Evolutionary conservation across 2,329 filamentous ascomycete genomes (phyloP), one percentile per base, ranked within the genome.

Genomic region (Ascosphaera apis): DNA sequence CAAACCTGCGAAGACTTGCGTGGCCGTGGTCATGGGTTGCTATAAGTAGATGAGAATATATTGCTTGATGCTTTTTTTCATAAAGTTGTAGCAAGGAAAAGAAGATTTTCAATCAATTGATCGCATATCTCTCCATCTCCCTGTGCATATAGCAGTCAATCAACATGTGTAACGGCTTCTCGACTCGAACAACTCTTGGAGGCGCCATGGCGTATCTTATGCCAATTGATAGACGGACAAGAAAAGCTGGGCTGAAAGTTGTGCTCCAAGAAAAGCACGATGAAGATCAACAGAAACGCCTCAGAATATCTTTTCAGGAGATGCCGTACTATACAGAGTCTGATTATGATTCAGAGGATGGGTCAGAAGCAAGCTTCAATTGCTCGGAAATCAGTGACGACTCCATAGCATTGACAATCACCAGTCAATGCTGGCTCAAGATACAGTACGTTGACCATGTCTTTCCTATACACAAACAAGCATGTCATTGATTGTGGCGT

Each of bases 311-410:
- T 4, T 9, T 21, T 21, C 4, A 21, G 9, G 19, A 21, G 9
- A 9, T 21, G 19, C 19, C 19, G 9, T 4, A 21, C 9, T 4
- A 21, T 21, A 9, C 23, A 19, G 31, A 35, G 13, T 37, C 35
- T 15, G 31, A 27, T 4, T 27, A 32, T 30, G 37, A 34, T 8
- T 36, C 34, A 15, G 36, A 44, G 16, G 30, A 27, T 4, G 16
- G 34, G 31, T 43, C 43, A 15, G 42, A 43, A 31, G 38, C 42
- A 25, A 43, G 44, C 12, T 47, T 43, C 4, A 35, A 47, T 1
- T 44, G 44, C 3, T 43, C 40, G 9, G 19, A 21, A 21, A 9
- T 9, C 4, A 21, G 19, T 21, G 9, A 4, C 19, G 19, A 21
- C 19, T 21, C 19, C 19, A 9, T 21, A 21, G 9, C 19, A 9